These are phyloP conservation scores for Penicillium lagena DNA, from an alignment of 495 filamentous ascomycete species.

Conservation along the genomic window DNA sequence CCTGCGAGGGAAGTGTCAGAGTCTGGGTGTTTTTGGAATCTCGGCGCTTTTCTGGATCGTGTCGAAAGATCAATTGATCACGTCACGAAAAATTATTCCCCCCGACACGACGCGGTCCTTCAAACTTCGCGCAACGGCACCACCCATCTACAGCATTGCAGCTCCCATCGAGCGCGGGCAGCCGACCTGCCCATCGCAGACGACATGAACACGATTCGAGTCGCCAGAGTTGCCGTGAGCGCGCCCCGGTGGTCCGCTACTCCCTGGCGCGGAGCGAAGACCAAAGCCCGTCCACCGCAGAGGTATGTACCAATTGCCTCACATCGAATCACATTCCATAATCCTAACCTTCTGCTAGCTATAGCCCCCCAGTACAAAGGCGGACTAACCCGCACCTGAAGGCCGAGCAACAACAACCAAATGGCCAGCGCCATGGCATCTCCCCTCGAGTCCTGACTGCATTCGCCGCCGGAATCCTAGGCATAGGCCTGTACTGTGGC, in stretches of 20 bases:
- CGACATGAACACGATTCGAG: too few species aligned
- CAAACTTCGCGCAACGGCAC: too few species aligned
- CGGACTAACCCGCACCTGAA: constrained; percentile 4
- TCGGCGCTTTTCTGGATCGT: too few species aligned
- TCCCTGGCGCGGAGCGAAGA: too few species aligned
- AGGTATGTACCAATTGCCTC: constrained; percentile 3
- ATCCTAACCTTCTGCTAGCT: too few species aligned
- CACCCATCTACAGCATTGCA: background rate
- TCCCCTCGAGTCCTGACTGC: constrained; percentile 31
- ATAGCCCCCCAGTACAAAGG: background rate
- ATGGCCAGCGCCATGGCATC: constrained; percentile 11
- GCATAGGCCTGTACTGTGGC: constrained; percentile 43
- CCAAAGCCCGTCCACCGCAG: background rate
- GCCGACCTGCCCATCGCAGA: too few species aligned
- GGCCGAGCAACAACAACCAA: constrained; percentile 3
- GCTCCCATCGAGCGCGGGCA: background rate
- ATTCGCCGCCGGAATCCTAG: constrained; percentile 39
- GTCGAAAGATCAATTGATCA: too few species aligned
- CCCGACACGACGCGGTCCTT: background rate
- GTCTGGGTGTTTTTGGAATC: too few species aligned
- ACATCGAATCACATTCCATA: background rate
- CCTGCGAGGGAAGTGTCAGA: too few species aligned
- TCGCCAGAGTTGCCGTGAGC: background rate
- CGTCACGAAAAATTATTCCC: background rate
- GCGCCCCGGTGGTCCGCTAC: too few species aligned